phyloP scores from a whole-genome alignment of 2,329 filamentous ascomycete species.

The Claviceps digitariae region DNA sequence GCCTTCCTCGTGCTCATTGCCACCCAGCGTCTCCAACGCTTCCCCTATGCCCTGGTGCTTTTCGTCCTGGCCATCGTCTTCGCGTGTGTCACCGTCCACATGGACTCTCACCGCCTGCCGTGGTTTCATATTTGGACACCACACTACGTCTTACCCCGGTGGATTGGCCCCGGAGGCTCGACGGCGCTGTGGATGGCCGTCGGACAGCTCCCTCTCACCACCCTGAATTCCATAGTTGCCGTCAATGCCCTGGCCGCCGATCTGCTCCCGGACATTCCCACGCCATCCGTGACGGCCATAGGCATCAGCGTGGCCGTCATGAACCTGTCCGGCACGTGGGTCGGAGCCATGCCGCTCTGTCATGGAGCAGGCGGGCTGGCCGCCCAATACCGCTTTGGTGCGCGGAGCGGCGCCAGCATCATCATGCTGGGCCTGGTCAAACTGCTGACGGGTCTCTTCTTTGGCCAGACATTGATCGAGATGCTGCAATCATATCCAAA shows the following conservation, averaged over 20 bases:
- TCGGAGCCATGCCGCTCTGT: slow-evolving; percentile 89
- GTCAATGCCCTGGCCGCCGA: slow-evolving; percentile 68
- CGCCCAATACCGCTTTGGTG: slow-evolving; percentile 83
- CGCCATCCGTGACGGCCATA: slow-evolving; percentile 61
- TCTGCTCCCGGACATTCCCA: slow-evolving; percentile 53
- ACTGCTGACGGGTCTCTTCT: slow-evolving; percentile 58
- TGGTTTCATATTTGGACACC: slow-evolving; percentile 49
- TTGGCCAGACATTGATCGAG: slow-evolving; percentile 59
- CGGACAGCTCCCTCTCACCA: slow-evolving; percentile 80
- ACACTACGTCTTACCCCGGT: slow-evolving; percentile 22
- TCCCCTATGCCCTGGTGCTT: slow-evolving; percentile 68
- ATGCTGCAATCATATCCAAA: slow-evolving; percentile 62
- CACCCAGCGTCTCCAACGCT: slow-evolving; percentile 48
- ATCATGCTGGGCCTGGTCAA: slow-evolving; percentile 69
- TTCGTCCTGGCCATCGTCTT: slow-evolving; percentile 57
- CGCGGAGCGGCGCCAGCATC: slow-evolving; percentile 72
- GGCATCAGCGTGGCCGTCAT: slow-evolving; percentile 71
- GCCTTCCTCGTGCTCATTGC: slow-evolving; percentile 59
- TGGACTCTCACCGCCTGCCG: slow-evolving; percentile 27
- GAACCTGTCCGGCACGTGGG: slow-evolving; percentile 80
- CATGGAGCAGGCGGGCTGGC: slow-evolving; percentile 86
- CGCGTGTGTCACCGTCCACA: slow-evolving; percentile 32
- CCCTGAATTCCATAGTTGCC: slow-evolving; percentile 84
- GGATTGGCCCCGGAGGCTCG: slow-evolving; percentile 15
- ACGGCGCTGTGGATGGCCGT: slow-evolving; percentile 48